Base-by-base conservation (phyloP, 345 rosid species). In the Melastoma malabathricum region DNA sequence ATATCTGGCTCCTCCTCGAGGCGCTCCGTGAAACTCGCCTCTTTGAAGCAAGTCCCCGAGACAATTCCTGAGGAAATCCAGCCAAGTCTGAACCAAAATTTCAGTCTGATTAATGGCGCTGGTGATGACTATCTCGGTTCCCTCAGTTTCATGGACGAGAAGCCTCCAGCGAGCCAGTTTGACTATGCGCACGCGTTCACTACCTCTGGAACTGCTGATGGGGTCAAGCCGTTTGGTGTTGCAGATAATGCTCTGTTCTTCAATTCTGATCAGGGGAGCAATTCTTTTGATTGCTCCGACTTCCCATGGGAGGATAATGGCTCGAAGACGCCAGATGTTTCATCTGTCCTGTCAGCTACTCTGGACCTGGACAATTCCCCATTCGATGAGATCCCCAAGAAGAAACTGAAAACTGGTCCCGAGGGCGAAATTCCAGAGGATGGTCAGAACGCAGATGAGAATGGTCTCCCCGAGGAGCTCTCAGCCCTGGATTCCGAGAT, bases 251-350 rank as follows among this genome's bases (percentile, higher is more conserved):
- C 71, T 1, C 65, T 71, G 71, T 72, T 58, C 47, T 81, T 87
- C 68, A 79, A 56, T 61, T 92, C 98, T 6, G 97, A 87, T 61
- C 88, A 84, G 59, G 98, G 86, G 39, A 92, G 97, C 66, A 77
- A 84, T 62, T 77, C 96, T 2, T 76, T 84, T 34, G 89, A 73
- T 18, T 77, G 89, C 72, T 77, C 94, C 1, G 95, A 92, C 70
- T 78, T 80, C 34, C 80, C 69, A 20, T 87, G 93, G 93, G 75
- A 75, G 29, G 96, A 80, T 22, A 89, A 81, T 56, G 79, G 63
- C 44, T 47, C 79, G 18, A 78, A 67, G 61, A 92, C 98, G 54
- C 93, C 95, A 7, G 98, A 92, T 54, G 77, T 87, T 51, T 72
- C 87, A 19, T 86, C 93, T 53, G 72, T 70, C 23, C 58, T 86